Conservation (phyloP, 768 basidiomycete species). For the Mycena filopes region DNA sequence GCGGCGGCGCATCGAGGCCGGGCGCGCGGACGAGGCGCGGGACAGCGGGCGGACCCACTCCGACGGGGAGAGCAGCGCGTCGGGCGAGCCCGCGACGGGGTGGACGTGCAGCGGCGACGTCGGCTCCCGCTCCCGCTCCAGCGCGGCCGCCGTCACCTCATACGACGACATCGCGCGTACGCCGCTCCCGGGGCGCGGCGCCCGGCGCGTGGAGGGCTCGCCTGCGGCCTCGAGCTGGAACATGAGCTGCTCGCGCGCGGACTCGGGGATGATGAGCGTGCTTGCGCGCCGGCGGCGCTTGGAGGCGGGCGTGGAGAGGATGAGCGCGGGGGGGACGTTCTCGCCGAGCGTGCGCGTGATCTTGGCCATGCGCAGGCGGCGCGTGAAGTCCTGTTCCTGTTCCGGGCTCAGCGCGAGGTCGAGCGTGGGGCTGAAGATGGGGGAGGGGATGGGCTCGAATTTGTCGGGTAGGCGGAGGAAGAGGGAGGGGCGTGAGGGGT, state of each 20-base stretch:
- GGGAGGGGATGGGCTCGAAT: constrained; percentile 16
- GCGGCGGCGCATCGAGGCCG: background rate
- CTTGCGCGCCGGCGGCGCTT: constrained; percentile 29
- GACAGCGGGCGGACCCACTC: constrained; percentile 17
- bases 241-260: constrained; percentile 17
- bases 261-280: constrained; percentile 23
- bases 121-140: background rate
- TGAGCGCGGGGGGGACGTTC: constrained; percentile 52
- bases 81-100: constrained; percentile 8
- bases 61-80: constrained; percentile 7
- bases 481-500: constrained; percentile 28
- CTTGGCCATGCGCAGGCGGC: constrained; percentile 55
- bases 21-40: background rate
- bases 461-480: constrained; percentile 19
- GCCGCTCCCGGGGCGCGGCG: background rate
- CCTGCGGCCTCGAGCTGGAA: constrained; percentile 5
- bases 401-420: constrained; percentile 20
- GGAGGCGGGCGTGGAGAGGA: constrained; percentile 34
- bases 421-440: constrained; percentile 30
- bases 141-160: background rate
- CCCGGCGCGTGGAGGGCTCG: background rate
- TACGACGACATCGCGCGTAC: constrained; percentile 9
- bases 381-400: constrained; percentile 28
- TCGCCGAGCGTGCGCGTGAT: constrained; percentile 58
- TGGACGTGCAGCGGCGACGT: constrained; percentile 21